These are phyloP conservation scores for Salix arbutifolia DNA, from an alignment of 345 rosid genomes.

Conservation along the genomic window DNA sequence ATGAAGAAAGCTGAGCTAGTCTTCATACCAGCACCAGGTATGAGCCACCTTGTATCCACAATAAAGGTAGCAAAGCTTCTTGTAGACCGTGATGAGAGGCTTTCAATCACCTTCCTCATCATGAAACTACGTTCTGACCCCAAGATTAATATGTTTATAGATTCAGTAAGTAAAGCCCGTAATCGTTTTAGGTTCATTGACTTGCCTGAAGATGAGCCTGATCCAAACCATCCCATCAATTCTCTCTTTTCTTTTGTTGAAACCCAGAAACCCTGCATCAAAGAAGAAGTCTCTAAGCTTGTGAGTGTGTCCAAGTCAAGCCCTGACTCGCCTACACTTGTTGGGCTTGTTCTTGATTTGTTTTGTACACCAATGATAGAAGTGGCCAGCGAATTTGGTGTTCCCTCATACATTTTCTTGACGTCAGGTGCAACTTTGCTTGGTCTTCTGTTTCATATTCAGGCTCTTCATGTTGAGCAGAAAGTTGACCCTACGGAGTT, in stretches of 20 bases:
- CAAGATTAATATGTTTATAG: not conserved
- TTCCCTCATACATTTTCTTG: no score
- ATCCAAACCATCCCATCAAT: not conserved
- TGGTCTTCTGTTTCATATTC: no score
- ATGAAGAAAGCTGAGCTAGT: not conserved
- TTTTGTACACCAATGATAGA: no score
- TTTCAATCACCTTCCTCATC: constrained; percentile 6
- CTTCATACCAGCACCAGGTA: not conserved
- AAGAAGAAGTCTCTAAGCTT: no score
- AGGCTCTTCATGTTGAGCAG: no score
- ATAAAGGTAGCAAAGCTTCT: constrained; percentile 10
- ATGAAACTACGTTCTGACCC: not conserved
- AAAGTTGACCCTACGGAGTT: no score
- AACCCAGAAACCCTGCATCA: no score
- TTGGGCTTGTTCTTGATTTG: no score
- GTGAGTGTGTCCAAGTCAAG: no score
- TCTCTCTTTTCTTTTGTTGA: not conserved
- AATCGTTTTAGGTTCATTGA: not conserved
- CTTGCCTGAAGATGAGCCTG: not conserved
- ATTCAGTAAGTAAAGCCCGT: not conserved
- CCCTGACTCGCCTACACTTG: no score
- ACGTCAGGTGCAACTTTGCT: no score
- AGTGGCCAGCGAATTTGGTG: no score
- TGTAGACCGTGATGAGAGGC: not conserved
- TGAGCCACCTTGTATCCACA: not conserved